Conservation (phyloP, 306 rosid genomes). For the Myrica gale region DNA sequence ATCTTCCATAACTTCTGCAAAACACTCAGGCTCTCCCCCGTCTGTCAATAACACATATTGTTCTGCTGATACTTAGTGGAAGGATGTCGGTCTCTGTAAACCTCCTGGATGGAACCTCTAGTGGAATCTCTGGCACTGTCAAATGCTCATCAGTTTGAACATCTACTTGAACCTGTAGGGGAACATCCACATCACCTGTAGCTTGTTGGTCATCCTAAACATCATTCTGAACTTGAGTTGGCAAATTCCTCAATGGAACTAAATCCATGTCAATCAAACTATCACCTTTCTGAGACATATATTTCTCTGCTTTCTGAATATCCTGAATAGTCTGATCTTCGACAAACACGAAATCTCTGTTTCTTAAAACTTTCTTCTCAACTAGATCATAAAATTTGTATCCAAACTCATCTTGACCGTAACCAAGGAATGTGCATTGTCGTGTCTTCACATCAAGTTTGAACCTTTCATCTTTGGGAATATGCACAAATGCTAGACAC, state of each 20-base stretch:
- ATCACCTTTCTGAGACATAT: not conserved
- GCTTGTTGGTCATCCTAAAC: not conserved
- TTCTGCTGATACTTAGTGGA: no score
- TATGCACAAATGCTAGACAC: not conserved
- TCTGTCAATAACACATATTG: not conserved
- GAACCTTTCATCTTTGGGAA: not conserved
- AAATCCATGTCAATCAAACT: not conserved
- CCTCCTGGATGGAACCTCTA: no score
- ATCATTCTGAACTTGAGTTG: not conserved
- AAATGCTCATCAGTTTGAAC: not conserved
- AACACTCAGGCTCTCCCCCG: not conserved
- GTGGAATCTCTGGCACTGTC: no score
- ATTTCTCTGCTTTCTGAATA: not conserved
- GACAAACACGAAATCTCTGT: not conserved
- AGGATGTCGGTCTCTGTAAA: no score
- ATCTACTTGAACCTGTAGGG: not conserved
- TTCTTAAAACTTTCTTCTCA: not conserved
- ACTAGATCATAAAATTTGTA: conserved; percentile 1
- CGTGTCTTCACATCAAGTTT: not conserved
- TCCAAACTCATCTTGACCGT: conserved; percentile 1
- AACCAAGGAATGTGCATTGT: not conserved
- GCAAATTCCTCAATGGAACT: not conserved
- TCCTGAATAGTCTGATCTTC: not conserved
- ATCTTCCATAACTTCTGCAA: not conserved
- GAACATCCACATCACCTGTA: not conserved